Evolutionary conservation across 805 yeast species (phyloP).

Genomic region (Starmerella vaccinii): DNA sequence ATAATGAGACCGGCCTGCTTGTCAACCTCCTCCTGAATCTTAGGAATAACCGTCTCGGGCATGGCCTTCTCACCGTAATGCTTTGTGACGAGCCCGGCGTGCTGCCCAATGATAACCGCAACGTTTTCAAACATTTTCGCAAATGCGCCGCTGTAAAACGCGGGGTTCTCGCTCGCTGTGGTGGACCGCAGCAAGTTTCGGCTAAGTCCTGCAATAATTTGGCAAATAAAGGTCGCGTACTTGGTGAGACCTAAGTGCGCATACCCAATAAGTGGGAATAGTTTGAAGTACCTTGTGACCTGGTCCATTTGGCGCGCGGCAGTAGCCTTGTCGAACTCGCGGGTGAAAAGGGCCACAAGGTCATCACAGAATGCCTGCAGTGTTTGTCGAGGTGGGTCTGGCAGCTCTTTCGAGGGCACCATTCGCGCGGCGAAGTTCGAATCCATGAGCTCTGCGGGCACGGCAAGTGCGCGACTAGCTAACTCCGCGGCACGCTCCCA

Average conservation of each 20-base stretch:
- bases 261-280: slow-evolving; percentile 78
- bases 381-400: slow-evolving; percentile 59
- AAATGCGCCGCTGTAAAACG: slow-evolving; percentile 34
- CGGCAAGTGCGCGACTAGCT: slow-evolving; percentile 41
- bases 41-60: slow-evolving; percentile 48
- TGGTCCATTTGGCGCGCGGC: slow-evolving; percentile 50
- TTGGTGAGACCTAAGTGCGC: slow-evolving; percentile 61
- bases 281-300: slow-evolving; percentile 67
- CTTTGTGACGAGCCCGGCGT: slow-evolving; percentile 61
- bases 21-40: slow-evolving; percentile 79
- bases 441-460: slow-evolving; percentile 45
- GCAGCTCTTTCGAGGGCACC: slow-evolving; percentile 79
- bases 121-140: slow-evolving; percentile 63
- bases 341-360: slow-evolving; percentile 46
- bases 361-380: slow-evolving; percentile 49
- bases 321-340: slow-evolving; percentile 65
- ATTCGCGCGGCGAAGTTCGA: slow-evolving; percentile 69
- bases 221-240: slow-evolving; percentile 78
- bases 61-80: slow-evolving; percentile 58
- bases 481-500: slow-evolving; percentile 74
- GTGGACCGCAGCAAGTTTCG: slow-evolving; percentile 43
- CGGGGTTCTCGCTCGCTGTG: slow-evolving; percentile 21
- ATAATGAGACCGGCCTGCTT: slow-evolving; percentile 82
- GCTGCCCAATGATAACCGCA: slow-evolving; percentile 76
- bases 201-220: slow-evolving; percentile 69